A percentile compares a stretch with the other conserved stretches of the same genome.
phyloP scores from a whole-genome alignment of 352 stramenopile genomes.

The Aphanomyces euteiches region DNA sequence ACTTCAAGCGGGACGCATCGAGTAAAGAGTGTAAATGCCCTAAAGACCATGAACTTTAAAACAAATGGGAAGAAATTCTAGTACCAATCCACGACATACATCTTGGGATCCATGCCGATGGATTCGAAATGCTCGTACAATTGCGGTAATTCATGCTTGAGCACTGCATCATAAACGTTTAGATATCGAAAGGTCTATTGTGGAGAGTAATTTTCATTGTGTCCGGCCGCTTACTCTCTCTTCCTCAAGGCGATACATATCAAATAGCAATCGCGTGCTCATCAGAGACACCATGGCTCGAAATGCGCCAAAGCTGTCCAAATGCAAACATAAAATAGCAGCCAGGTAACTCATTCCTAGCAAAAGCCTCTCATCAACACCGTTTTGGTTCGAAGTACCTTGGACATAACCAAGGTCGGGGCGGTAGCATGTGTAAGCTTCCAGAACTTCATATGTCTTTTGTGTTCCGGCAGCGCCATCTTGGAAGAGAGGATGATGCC shows the following conservation, averaged over 20 bases:
- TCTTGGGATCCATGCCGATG: constrained; percentile 73
- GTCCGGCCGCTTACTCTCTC: constrained; percentile 46
- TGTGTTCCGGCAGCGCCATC: constrained; percentile 61
- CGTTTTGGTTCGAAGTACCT: constrained; percentile 26
- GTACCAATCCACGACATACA: constrained; percentile 85
- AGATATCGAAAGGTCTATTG: constrained; percentile 84
- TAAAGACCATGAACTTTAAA: constrained; percentile 28
- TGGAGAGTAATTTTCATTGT: not conserved
- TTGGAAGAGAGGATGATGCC: constrained; percentile 75
- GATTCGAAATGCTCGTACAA: constrained; percentile 65
- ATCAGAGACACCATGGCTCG: constrained; percentile 77
- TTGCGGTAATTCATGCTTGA: constrained; percentile 71
- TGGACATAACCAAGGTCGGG: constrained; percentile 83
- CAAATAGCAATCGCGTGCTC: constrained; percentile 81
- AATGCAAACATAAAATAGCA: constrained; percentile 77
- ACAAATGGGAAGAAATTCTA: constrained; percentile 2
- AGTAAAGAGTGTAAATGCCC: constrained; percentile 78
- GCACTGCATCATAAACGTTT: constrained; percentile 65
- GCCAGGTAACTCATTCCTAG: constrained; percentile 82
- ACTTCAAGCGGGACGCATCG: constrained; percentile 65
- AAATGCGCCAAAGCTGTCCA: constrained; percentile 85
- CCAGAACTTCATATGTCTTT: constrained; percentile 72
- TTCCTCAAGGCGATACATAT: constrained; percentile 82
- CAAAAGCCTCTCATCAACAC: not conserved
- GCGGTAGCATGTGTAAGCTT: constrained; percentile 84